Percentiles rank a stretch among this genome's conserved stretches.
Conservation (phyloP, 2,329 filamentous ascomycete species). For the Pseudogymnoascus sp. region DNA sequence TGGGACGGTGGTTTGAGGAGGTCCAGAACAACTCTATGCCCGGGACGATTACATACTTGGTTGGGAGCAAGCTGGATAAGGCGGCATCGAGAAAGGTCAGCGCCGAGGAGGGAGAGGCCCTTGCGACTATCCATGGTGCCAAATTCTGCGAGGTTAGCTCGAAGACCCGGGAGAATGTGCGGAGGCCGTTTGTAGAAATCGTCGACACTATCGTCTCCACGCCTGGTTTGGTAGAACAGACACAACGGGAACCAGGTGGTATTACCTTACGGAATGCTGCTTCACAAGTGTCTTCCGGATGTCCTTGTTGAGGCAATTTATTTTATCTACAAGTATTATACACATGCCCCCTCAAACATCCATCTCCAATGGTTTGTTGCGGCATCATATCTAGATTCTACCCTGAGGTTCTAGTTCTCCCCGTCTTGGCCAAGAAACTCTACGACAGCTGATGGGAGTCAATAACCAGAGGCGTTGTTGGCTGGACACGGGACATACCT, state of each 20-base stretch:
- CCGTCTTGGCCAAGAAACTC: conserved; percentile 51
- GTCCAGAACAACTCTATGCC: conserved; percentile 43
- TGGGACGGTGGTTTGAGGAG: conserved; percentile 50
- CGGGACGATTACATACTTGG: conserved; percentile 43
- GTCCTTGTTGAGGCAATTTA: neutral
- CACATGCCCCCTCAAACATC: neutral
- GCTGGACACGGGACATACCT: conserved; percentile 43
- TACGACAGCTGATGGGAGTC: conserved; percentile 47
- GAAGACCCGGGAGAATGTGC: conserved; percentile 46
- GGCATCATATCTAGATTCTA: neutral
- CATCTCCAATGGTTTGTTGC: neutral
- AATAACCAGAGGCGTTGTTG: neutral
- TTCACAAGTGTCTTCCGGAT: neutral
- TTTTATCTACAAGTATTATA: conserved; percentile 2
- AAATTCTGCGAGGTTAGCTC: conserved; percentile 48
- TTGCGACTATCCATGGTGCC: conserved; percentile 40
- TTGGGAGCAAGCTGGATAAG: conserved; percentile 47
- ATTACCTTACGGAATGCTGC: neutral
- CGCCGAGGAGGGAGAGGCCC: conserved; percentile 39
- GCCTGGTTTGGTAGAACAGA: conserved; percentile 34
- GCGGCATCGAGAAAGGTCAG: conserved; percentile 38
- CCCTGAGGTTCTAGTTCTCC: conserved; percentile 30
- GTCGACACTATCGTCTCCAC: conserved; percentile 43
- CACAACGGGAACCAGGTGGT: neutral
- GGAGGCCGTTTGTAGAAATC: conserved; percentile 44